A percentile compares a stretch with the other conserved stretches of the same genome.
Conservation (phyloP, 1,139 yeast genomes). For the Hemisphaericaspora lyxosophila region DNA sequence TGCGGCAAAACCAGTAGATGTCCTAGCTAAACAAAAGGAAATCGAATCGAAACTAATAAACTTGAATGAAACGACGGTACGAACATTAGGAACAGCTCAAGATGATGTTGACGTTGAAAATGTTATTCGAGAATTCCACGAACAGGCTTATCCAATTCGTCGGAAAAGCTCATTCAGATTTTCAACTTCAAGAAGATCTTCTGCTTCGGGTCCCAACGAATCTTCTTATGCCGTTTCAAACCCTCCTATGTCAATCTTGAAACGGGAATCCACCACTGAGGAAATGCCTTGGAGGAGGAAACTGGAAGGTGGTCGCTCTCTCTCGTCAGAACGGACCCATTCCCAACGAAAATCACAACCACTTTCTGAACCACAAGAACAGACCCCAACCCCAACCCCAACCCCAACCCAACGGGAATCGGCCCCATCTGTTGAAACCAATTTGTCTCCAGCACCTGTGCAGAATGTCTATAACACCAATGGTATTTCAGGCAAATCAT, state of each 20-base stretch:
- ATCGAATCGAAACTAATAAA: slow-evolving; percentile 46
- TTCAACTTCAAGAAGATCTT: slow-evolving; percentile 15
- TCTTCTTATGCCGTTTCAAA: slow-evolving; percentile 15
- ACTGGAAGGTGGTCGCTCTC: neutral
- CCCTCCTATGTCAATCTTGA: slow-evolving; percentile 21
- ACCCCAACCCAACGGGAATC: neutral
- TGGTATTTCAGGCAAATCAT: slow-evolving; percentile 29
- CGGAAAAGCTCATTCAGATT: slow-evolving; percentile 16
- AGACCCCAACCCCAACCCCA: slow-evolving; percentile 4
- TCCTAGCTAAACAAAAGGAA: slow-evolving; percentile 40
- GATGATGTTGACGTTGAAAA: slow-evolving; percentile 19
- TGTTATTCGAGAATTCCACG: slow-evolving; percentile 15
- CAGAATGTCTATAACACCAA: slow-evolving; percentile 13
- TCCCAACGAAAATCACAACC: slow-evolving; percentile 2
- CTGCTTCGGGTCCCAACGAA: slow-evolving; percentile 7
- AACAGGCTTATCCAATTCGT: slow-evolving; percentile 15
- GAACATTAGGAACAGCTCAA: slow-evolving; percentile 45
- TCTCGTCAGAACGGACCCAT: too few relatives aligned
- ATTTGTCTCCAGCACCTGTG: slow-evolving; percentile 15
- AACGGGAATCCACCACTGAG: slow-evolving; percentile 12
- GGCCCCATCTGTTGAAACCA: slow-evolving; percentile 2
- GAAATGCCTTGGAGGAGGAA: neutral
- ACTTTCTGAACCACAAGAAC: slow-evolving; percentile 4
- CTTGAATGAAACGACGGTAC: slow-evolving; percentile 59
- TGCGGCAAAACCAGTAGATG: slow-evolving; percentile 47